Evolutionary conservation across 1,139 yeast genomes (phyloP).

Genomic region (Debaryomyces sp.): DNA sequence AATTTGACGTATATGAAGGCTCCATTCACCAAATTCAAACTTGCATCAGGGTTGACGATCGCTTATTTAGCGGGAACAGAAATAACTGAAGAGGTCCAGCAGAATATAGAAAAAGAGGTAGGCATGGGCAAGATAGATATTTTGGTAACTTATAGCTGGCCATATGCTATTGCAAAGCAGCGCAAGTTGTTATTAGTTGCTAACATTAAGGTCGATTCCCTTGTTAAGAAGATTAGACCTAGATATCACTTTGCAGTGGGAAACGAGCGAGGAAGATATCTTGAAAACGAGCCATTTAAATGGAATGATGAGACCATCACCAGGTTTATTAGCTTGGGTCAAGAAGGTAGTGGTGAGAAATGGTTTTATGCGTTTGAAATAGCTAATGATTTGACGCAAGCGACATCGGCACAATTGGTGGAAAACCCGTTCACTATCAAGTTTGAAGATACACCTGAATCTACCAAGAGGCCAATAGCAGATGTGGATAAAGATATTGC

Average conservation of each 20-base stretch:
- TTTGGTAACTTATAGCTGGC: conserved; percentile 64
- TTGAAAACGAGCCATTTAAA: conserved; percentile 59
- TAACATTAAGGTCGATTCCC: conserved; percentile 42
- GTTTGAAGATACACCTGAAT: conserved; percentile 1
- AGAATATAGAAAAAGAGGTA: conserved; percentile 7
- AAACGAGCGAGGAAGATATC: conserved; percentile 47
- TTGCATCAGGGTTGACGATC: conserved; percentile 48
- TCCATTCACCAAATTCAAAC: conserved; percentile 36
- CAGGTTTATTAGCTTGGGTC: conserved; percentile 66
- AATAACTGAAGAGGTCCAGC: conserved; percentile 12
- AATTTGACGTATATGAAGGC: conserved; percentile 25
- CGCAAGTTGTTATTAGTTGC: conserved; percentile 43
- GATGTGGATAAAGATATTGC: conserved; percentile 13
- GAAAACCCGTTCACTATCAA: conserved; percentile 41
- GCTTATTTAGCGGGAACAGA: conserved; percentile 43
- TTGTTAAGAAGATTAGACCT: conserved; percentile 52
- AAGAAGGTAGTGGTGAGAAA: conserved; percentile 56
- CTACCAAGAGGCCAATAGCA: conserved; percentile 16
- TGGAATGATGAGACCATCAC: conserved; percentile 51
- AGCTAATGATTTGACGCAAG: conserved; percentile 18
- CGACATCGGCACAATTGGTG: conserved; percentile 14
- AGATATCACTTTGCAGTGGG: conserved; percentile 69
- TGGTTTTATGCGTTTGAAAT: conserved; percentile 78
- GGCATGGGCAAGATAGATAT: conserved; percentile 44
- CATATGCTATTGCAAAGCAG: conserved; percentile 45